phyloP scores from a whole-genome alignment of 2,329 filamentous ascomycete genomes.

The Calonectria pseudoreteaudii region DNA sequence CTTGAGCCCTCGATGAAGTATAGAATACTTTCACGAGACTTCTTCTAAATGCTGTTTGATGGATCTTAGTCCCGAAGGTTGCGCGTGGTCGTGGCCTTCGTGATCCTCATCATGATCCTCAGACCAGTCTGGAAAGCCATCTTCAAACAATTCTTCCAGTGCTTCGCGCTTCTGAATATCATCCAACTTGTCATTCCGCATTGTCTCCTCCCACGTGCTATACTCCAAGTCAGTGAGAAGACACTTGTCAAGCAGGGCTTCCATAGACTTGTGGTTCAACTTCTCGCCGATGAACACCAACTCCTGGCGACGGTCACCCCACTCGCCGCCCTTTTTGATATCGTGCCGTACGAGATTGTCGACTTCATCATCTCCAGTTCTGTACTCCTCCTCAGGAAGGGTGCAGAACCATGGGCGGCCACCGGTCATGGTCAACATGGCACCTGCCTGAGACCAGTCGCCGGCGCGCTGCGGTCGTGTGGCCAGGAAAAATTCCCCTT shows the following conservation, averaged over 20 bases:
- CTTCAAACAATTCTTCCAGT: conserved; percentile 65
- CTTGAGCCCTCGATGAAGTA: background rate
- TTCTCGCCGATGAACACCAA: conserved; percentile 79
- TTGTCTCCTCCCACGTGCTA: conserved; percentile 63
- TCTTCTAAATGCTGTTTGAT: conserved; percentile 40
- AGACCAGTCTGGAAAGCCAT: conserved; percentile 69
- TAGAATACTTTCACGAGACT: conserved; percentile 13
- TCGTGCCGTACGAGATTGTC: conserved; percentile 62
- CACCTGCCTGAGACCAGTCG: conserved; percentile 74
- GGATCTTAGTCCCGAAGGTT: conserved; percentile 25
- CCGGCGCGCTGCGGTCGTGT: conserved; percentile 66
- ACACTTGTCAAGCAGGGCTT: conserved; percentile 67
- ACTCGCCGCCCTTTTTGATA: conserved; percentile 66
- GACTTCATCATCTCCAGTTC: conserved; percentile 59
- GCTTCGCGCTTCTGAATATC: conserved; percentile 57
- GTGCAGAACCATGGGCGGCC: conserved; percentile 71
- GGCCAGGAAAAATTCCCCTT: conserved; percentile 71
- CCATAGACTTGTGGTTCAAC: conserved; percentile 65
- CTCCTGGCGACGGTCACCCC: conserved; percentile 79
- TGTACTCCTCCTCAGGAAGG: conserved; percentile 63
- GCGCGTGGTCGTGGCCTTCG: conserved; percentile 40
- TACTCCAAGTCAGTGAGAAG: conserved; percentile 72
- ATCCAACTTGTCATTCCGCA: conserved; percentile 54
- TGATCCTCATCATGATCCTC: conserved; percentile 54
- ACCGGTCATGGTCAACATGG: conserved; percentile 71